These are phyloP conservation scores for Eremothecium coryli DNA, from an alignment of 1,139 yeast genomes.

Conservation along the genomic window DNA sequence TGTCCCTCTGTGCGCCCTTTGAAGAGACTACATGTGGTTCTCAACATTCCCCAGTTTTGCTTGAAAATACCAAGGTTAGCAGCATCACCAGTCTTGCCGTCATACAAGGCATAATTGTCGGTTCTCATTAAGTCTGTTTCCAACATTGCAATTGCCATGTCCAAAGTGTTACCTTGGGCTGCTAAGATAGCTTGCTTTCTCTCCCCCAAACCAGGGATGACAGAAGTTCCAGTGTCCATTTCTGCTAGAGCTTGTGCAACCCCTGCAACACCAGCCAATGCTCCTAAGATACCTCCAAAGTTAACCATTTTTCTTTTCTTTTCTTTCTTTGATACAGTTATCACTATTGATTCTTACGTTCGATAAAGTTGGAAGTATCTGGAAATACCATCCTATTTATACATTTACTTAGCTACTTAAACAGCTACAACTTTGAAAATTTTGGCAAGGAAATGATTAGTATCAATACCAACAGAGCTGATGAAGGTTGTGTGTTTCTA, in stretches of 20 bases:
- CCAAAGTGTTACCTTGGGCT: background rate
- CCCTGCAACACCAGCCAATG: background rate
- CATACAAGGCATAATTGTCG: background rate
- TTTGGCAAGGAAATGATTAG: background rate
- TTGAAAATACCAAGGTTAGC: background rate
- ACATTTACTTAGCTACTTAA: background rate
- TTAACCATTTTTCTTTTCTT: background rate
- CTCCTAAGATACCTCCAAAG: background rate
- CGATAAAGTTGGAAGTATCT: background rate
- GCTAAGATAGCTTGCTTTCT: background rate
- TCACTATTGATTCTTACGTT: background rate
- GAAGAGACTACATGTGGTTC: background rate
- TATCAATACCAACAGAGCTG: background rate
- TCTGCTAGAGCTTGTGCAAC: background rate
- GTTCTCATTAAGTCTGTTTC: background rate
- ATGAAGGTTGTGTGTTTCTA: background rate
- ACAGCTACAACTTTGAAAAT: background rate
- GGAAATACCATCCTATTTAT: background rate
- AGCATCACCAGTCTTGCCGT: background rate
- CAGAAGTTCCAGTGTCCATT: background rate
- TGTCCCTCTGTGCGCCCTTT: background rate
- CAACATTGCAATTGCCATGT: background rate
- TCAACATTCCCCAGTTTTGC: background rate
- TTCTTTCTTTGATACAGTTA: background rate
- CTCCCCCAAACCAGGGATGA: background rate